Evolutionary conservation across 1,284 basidiomycete species (phyloP).

Genomic region (Mycosarcoma maydis): DNA sequence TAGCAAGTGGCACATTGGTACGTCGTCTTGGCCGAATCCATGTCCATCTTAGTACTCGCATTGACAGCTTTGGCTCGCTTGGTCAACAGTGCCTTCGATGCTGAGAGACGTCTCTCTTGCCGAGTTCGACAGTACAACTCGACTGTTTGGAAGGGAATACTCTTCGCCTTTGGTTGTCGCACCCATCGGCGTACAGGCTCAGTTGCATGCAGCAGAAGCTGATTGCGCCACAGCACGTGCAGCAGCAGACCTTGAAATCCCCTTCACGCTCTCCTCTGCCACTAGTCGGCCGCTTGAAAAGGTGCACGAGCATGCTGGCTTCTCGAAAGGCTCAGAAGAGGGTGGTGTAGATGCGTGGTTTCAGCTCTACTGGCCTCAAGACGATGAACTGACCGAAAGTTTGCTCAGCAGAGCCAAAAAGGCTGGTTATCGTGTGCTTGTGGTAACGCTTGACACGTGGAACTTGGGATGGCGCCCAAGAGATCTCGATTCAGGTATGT

Average conservation of each 20-base stretch:
- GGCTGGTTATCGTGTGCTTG: slow-evolving; percentile 75
- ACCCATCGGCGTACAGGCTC: slow-evolving; percentile 59
- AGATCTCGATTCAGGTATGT: slow-evolving; percentile 43
- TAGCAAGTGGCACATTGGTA: slow-evolving; percentile 51
- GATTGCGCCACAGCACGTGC: slow-evolving; percentile 49
- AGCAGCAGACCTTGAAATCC: slow-evolving; percentile 43
- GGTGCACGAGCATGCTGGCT: slow-evolving; percentile 37
- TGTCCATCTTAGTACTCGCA: no score
- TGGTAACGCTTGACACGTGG: slow-evolving; percentile 68
- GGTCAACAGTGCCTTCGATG: slow-evolving; percentile 42
- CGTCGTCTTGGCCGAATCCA: no score
- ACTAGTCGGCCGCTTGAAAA: slow-evolving; percentile 48
- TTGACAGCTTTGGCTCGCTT: no score
- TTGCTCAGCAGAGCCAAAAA: slow-evolving; percentile 75
- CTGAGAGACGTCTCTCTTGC: slow-evolving; percentile 35
- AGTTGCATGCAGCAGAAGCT: slow-evolving; percentile 39
- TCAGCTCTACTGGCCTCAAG: slow-evolving; percentile 71
- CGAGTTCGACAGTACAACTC: slow-evolving; percentile 35
- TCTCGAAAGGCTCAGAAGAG: slow-evolving; percentile 17
- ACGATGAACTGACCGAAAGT: slow-evolving; percentile 75
- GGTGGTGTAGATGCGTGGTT: slow-evolving; percentile 52
- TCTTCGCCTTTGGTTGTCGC: slow-evolving; percentile 53
- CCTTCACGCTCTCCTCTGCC: slow-evolving; percentile 56
- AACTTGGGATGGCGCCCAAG: slow-evolving; percentile 51
- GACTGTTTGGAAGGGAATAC: slow-evolving; percentile 49